A percentile compares a stretch with the other conserved stretches of the same genome.
Evolutionary conservation across 371 early-diverging fungal species (phyloP).

Genomic region (Mucor racemosus): DNA sequence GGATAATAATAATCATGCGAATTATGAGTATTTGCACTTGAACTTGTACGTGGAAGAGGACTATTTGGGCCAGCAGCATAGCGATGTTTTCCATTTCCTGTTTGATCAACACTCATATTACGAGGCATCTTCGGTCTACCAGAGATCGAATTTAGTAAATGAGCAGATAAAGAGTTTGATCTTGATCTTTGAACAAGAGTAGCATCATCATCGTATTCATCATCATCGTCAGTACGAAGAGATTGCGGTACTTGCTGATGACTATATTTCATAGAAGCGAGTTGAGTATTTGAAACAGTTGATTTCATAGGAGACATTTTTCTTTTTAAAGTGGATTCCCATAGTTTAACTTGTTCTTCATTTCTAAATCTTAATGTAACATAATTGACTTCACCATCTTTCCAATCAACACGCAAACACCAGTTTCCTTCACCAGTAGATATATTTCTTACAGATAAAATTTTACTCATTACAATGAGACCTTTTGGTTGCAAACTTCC

Average conservation of each 20-base stretch:
- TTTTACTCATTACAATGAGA: conserved; percentile 58
- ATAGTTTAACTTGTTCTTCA: conserved; percentile 88
- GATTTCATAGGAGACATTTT: conserved; percentile 27
- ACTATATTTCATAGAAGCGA: conserved; percentile 42
- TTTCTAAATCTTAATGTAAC: conserved; percentile 85
- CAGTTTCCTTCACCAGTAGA: conserved; percentile 44
- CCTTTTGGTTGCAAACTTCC: conserved; percentile 79
- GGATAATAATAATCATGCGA: conserved; percentile 40
- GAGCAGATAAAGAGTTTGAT: conserved; percentile 44
- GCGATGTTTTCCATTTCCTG: conserved; percentile 8
- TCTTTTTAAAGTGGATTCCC: conserved; percentile 74
- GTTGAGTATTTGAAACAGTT: conserved; percentile 48
- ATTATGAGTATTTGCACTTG: conserved; percentile 15
- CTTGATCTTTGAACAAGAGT: conserved; percentile 27
- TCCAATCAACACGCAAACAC: conserved; percentile 79
- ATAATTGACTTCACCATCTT: conserved; percentile 78
- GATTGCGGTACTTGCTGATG: conserved; percentile 14
- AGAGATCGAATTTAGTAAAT: conserved; percentile 26
- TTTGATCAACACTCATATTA: conserved; percentile 33
- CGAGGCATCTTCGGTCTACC: conserved; percentile 36
- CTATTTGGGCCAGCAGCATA: conserved; percentile 2
- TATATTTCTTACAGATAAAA: conserved; percentile 16
- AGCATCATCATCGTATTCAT: conserved; percentile 33
- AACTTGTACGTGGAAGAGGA: conserved; percentile 24
- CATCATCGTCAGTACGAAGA: conserved; percentile 42